These are phyloP conservation scores for Oxalis stricta DNA, from an alignment of 441 rosid species.

Conservation along the genomic window DNA sequence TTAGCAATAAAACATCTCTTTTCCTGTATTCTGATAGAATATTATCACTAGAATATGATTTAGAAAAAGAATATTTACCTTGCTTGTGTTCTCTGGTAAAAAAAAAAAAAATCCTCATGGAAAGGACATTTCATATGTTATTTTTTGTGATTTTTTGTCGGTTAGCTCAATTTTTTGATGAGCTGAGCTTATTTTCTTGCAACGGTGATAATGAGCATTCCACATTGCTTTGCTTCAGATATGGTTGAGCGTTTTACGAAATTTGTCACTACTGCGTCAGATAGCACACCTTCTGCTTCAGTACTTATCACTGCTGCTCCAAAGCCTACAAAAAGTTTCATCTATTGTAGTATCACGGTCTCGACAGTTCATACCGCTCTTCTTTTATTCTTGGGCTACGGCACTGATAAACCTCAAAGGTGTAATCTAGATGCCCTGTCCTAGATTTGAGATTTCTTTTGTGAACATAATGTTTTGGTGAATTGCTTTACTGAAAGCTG, in stretches of 20 bases:
- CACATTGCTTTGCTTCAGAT: constrained; percentile 33
- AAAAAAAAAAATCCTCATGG: too few relatives aligned
- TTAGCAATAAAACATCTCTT: too few relatives aligned
- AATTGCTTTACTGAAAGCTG: constrained; percentile 1
- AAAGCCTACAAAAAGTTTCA: constrained; percentile 57
- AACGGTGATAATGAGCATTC: constrained; percentile 8
- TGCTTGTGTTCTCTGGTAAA: too few relatives aligned
- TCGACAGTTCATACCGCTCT: constrained; percentile 55
- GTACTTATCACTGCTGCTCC: constrained; percentile 56
- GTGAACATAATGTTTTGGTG: too few relatives aligned
- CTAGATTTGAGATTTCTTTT: background rate
- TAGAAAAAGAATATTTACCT: too few relatives aligned
- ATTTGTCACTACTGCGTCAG: constrained; percentile 39
- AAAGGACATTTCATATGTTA: too few relatives aligned
- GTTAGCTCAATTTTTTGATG: too few relatives aligned
- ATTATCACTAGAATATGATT: too few relatives aligned
- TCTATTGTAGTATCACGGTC: constrained; percentile 57
- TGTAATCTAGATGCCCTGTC: constrained; percentile 16
- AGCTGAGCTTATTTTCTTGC: too few relatives aligned
- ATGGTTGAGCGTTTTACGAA: constrained; percentile 37
- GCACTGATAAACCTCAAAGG: constrained; percentile 39
- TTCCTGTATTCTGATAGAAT: too few relatives aligned
- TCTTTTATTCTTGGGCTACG: constrained; percentile 78
- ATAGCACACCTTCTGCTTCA: constrained; percentile 35
- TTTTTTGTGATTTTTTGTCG: too few relatives aligned